Conservation (phyloP, 257 asterid species). For the Ligustrum vulgare region DNA sequence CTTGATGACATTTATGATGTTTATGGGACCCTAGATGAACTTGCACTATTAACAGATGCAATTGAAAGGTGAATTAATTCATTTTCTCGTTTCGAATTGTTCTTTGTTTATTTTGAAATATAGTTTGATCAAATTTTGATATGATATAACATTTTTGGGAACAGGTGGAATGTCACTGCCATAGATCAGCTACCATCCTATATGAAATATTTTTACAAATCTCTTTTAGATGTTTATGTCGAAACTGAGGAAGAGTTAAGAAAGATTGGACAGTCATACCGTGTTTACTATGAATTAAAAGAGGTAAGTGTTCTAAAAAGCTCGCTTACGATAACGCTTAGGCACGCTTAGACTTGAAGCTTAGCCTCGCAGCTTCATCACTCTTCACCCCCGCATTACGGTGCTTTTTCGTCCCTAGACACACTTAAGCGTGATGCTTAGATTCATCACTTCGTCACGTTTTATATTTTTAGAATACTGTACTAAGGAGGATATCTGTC, state of each 20-base stretch:
- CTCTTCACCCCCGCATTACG: too few relatives aligned
- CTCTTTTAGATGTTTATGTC: conserved; percentile 7
- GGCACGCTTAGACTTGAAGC: too few relatives aligned
- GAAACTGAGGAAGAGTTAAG: conserved; percentile 30
- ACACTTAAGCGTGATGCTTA: too few relatives aligned
- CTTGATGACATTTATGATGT: conserved; percentile 32
- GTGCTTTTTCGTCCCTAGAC: too few relatives aligned
- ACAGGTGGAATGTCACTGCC: conserved; percentile 29
- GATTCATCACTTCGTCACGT: too few relatives aligned
- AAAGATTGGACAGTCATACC: background rate
- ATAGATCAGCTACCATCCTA: conserved; percentile 19
- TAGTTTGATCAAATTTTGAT: background rate
- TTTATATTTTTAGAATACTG: too few relatives aligned
- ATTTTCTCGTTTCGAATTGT: too few relatives aligned
- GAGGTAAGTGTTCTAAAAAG: too few relatives aligned
- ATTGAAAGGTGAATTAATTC: conserved; percentile 24
- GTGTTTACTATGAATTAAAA: conserved; percentile 6
- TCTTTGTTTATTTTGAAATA: background rate
- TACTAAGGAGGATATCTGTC: too few relatives aligned
- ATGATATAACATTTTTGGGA: background rate
- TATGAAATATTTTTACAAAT: conserved; percentile 7
- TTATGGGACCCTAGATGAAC: conserved; percentile 29
- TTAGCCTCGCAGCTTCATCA: too few relatives aligned
- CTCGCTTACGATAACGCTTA: too few relatives aligned
- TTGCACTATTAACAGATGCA: conserved; percentile 24